Evolutionary conservation across 805 yeast genomes (phyloP).

Genomic region (Sugiyamaella americana): DNA sequence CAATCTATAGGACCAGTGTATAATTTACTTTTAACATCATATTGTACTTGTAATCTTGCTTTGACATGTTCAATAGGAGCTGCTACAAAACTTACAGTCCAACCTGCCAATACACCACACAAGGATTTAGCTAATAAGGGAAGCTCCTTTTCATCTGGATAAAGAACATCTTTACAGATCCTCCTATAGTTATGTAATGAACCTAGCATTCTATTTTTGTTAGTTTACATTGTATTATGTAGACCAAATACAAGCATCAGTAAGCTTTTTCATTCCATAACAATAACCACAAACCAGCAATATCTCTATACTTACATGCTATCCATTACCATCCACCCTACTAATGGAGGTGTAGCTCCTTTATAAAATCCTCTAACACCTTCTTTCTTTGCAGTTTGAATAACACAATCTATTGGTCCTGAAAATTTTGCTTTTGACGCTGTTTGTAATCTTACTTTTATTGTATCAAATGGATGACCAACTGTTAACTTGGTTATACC

Average conservation of each 20-base stretch:
- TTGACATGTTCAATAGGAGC: slow-evolving; percentile 90
- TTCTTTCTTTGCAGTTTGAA: slow-evolving; percentile 64
- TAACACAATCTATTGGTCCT: slow-evolving; percentile 78
- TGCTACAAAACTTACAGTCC: slow-evolving; percentile 92
- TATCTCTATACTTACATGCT: slow-evolving; percentile 48
- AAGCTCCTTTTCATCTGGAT: slow-evolving; percentile 50
- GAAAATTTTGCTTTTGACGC: slow-evolving; percentile 62
- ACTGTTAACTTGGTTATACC: slow-evolving; percentile 85
- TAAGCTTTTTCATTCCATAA: too few relatives aligned
- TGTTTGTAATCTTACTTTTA: slow-evolving; percentile 79
- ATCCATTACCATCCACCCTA: slow-evolving; percentile 94
- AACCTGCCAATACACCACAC: slow-evolving; percentile 76
- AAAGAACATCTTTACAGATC: slow-evolving; percentile 57
- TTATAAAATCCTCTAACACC: slow-evolving; percentile 77
- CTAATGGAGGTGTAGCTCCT: slow-evolving; percentile 88
- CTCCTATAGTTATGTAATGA: slow-evolving; percentile 73
- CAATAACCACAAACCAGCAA: too few relatives aligned
- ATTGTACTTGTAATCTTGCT: slow-evolving; percentile 85
- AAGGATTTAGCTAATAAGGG: slow-evolving; percentile 70
- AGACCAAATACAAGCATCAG: too few relatives aligned
- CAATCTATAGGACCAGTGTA: slow-evolving; percentile 82
- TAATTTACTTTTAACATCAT: slow-evolving; percentile 61
- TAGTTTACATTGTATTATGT: too few relatives aligned
- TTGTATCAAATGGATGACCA: slow-evolving; percentile 91
- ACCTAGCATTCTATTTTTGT: slow-evolving; percentile 56